phyloP scores from a whole-genome alignment of 305 asterid species.

The Solanum aculeatissimum region DNA sequence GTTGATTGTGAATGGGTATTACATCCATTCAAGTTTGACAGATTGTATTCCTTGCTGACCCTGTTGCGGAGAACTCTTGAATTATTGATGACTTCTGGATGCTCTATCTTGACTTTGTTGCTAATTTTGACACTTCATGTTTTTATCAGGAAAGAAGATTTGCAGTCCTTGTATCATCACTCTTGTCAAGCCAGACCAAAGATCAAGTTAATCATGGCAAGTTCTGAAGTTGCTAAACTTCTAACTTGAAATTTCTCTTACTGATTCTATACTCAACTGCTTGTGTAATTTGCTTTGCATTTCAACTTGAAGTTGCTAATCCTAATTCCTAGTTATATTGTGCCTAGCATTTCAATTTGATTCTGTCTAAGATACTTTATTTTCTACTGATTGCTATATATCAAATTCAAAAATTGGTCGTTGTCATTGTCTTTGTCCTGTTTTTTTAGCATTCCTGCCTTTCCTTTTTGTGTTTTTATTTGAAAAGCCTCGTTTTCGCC shows the following conservation, averaged over 20 bases:
- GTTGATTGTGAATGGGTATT: neutral
- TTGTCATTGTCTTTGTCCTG: neutral
- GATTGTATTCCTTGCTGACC: neutral
- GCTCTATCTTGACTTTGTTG: neutral
- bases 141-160: constrained; percentile 80
- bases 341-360: neutral
- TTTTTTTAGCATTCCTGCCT: neutral
- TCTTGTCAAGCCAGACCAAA: constrained; percentile 94
- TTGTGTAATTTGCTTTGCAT: neutral
- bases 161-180: constrained; percentile 81
- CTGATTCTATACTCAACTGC: neutral
- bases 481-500: neutral
- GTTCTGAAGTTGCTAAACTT: constrained; percentile 14
- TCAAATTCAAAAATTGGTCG: too few relatives aligned
- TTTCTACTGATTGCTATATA: neutral
- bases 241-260: neutral
- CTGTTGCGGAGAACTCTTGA: neutral
- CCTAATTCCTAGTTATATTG: neutral
- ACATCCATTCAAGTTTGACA: neutral
- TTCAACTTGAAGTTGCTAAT: neutral
- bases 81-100: neutral
- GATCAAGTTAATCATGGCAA: constrained; percentile 91
- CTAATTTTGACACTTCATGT: neutral
- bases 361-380: neutral
- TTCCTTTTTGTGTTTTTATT: neutral